phyloP scores from a whole-genome alignment of 306 rosid species.

The Pyrus bretschneideri region DNA sequence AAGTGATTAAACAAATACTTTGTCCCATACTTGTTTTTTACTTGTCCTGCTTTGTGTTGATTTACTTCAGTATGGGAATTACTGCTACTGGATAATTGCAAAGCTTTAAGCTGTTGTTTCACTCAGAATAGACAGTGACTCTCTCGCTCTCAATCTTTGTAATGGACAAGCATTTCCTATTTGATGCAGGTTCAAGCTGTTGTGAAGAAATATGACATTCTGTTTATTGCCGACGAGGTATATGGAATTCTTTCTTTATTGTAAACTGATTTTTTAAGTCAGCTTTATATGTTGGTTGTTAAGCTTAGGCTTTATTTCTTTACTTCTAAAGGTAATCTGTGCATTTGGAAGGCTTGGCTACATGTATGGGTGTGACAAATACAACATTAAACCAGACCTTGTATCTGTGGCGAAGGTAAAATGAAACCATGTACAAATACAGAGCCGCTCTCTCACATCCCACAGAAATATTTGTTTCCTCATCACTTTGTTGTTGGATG shows the following conservation, averaged over 20 bases:
- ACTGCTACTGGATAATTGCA: neutral
- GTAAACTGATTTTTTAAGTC: neutral
- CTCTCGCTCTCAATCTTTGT: neutral
- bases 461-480: neutral
- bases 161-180: conserved; percentile 15
- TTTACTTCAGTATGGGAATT: neutral
- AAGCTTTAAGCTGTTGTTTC: neutral
- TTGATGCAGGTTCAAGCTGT: conserved; percentile 74
- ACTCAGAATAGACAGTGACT: neutral
- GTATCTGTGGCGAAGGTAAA: conserved; percentile 87
- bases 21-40: neutral
- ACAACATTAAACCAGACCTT: conserved; percentile 87
- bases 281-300: conserved; percentile 7
- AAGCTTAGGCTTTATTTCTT: conserved; percentile 7
- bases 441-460: neutral
- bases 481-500: conserved; percentile 2
- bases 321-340: conserved; percentile 66
- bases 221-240: conserved; percentile 95
- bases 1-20: neutral
- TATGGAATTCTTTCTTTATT: conserved; percentile 9
- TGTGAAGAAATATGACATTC: conserved; percentile 90
- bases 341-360: conserved; percentile 92
- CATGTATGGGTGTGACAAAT: conserved; percentile 87
- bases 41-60: neutral
- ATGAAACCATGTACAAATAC: neutral